phyloP scores from a whole-genome alignment of 208 protist species.

The Entamoeba invadens region DNA sequence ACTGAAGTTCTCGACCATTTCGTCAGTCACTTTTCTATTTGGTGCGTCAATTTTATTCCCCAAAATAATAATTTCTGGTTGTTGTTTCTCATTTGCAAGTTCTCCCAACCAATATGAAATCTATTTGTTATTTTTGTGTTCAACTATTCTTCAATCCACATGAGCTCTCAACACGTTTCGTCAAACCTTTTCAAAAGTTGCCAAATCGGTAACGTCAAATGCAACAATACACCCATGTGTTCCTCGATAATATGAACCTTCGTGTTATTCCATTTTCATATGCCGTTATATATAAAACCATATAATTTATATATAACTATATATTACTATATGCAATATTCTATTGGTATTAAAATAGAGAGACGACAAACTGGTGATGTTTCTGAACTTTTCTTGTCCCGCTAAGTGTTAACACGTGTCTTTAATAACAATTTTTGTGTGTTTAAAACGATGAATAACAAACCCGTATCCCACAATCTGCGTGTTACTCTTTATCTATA shows the following conservation, averaged over 20 bases:
- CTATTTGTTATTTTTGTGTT: no score
- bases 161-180: no score
- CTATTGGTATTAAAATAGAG: no score
- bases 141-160: no score
- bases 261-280: no score
- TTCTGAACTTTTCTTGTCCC: not conserved
- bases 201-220: not conserved
- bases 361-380: not conserved
- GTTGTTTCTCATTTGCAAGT: not conserved
- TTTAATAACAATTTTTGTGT: not conserved
- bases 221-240: not conserved
- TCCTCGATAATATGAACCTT: not conserved
- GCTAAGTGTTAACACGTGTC: not conserved
- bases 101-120: not conserved
- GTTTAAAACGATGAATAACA: not conserved
- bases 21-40: not conserved
- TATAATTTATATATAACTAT: no score
- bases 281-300: no score
- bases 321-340: no score
- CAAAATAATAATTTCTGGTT: not conserved
- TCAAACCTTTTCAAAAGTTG: not conserved
- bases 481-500: no score
- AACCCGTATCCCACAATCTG: not conserved
- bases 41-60: not conserved
- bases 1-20: not conserved